Conservation (phyloP, 169 alveolate genomes). For the Plasmodium cynomolgi region DNA sequence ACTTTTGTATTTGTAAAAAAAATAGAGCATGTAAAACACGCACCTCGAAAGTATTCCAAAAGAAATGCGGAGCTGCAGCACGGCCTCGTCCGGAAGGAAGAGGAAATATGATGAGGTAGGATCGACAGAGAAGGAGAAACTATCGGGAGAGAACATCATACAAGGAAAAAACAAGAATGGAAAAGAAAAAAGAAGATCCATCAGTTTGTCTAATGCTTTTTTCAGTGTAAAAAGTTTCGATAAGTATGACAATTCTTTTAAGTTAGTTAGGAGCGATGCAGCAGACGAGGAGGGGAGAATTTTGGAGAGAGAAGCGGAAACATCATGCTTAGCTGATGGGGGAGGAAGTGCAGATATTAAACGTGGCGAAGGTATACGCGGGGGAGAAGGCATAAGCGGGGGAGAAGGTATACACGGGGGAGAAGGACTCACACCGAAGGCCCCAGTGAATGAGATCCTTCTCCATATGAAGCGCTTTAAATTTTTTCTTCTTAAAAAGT, state of each 20-base stretch:
- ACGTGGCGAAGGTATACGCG: not conserved
- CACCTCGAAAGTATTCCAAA: not conserved
- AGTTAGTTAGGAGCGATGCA: not conserved
- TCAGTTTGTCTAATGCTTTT: conserved; percentile 32
- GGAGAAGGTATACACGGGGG: not conserved
- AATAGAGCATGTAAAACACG: conserved; percentile 1
- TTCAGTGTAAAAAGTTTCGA: conserved; percentile 17
- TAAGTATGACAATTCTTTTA: conserved; percentile 3
- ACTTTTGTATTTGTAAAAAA: not conserved
- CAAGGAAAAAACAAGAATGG: not conserved
- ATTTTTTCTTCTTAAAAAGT: conserved; percentile 13
- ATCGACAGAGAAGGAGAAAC: not conserved
- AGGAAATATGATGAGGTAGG: conserved; percentile 14
- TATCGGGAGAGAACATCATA: not conserved
- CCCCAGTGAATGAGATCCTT: not conserved
- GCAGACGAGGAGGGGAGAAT: not conserved
- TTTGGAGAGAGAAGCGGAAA: not conserved
- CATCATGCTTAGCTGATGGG: not conserved
- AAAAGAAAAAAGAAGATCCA: conserved; percentile 33
- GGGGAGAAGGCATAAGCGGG: not conserved
- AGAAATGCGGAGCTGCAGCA: conserved; percentile 40
- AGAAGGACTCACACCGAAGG: not conserved
- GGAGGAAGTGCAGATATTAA: not conserved
- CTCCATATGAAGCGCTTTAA: not conserved
- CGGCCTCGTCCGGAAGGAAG: conserved; percentile 25